phyloP scores from a whole-genome alignment of 75 land plant species.

The Picea sitchensis region DNA sequence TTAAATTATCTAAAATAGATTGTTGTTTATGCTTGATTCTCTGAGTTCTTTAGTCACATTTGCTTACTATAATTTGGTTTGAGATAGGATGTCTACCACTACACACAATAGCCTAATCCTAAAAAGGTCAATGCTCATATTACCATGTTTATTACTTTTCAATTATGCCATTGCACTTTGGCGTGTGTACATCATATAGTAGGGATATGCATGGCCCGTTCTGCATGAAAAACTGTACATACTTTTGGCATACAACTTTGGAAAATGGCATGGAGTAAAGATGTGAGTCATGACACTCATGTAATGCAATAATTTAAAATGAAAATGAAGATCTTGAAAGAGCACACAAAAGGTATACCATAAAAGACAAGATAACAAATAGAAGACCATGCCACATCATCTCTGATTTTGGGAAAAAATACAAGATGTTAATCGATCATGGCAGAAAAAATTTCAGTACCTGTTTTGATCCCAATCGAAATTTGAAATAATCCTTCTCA shows the following conservation, averaged over 20 bases:
- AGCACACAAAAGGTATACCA: not conserved
- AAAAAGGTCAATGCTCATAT: no score
- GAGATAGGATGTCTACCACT: no score
- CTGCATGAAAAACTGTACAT: not conserved
- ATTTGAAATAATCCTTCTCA: conserved; percentile 82
- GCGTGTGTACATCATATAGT: not conserved
- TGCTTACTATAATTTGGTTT: no score
- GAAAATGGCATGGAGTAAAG: not conserved
- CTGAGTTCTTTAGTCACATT: no score
- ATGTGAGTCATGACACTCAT: not conserved
- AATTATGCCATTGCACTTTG: not conserved
- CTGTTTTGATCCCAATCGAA: conserved; percentile 72
- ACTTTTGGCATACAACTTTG: conserved; percentile 1
- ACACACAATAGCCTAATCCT: no score
- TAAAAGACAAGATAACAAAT: not conserved
- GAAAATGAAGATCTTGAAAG: not conserved
- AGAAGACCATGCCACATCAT: not conserved
- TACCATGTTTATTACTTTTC: no score
- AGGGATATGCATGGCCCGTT: not conserved
- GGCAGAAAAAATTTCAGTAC: conserved; percentile 22
- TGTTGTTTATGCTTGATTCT: no score
- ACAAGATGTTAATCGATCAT: not conserved
- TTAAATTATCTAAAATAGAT: no score
- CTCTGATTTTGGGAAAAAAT: not conserved
- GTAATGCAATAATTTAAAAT: not conserved